Evolutionary conservation across 768 basidiomycete genomes (phyloP).

Genomic region (Serendipita vermifera): DNA sequence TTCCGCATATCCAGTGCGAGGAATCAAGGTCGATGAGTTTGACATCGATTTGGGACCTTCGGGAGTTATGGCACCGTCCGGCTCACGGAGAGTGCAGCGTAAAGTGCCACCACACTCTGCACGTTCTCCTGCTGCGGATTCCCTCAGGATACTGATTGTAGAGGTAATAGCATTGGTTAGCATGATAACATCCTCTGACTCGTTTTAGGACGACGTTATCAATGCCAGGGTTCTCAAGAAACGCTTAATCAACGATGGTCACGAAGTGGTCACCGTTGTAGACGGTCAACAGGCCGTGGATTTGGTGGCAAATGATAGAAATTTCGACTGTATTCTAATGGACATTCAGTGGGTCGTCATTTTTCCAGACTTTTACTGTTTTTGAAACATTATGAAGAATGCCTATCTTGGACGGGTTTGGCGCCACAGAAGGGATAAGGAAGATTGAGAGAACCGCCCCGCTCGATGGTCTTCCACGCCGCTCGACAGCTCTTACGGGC

Average conservation of each 20-base stretch:
- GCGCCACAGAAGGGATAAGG: slow-evolving; percentile 55
- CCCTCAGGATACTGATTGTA: slow-evolving; percentile 47
- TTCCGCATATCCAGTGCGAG: slow-evolving; percentile 15
- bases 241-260: slow-evolving; percentile 50
- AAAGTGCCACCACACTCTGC: not conserved
- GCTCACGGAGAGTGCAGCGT: not conserved
- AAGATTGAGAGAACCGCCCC: slow-evolving; percentile 33
- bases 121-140: slow-evolving; percentile 2
- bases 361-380: not conserved
- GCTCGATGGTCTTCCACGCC: slow-evolving; percentile 29
- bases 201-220: slow-evolving; percentile 51
- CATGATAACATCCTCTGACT: not conserved
- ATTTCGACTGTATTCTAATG: slow-evolving; percentile 69
- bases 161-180: slow-evolving; percentile 34
- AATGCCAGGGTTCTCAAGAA: slow-evolving; percentile 61
- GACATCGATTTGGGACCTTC: slow-evolving; percentile 12
- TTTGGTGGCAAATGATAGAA: slow-evolving; percentile 38
- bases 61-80: not conserved
- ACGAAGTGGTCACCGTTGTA: slow-evolving; percentile 47
- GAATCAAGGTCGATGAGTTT: slow-evolving; percentile 18
- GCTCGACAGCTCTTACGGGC: slow-evolving; percentile 32
- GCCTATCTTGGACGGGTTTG: slow-evolving; percentile 67
- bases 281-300: slow-evolving; percentile 71
- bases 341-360: slow-evolving; percentile 52
- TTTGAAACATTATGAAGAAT: slow-evolving; percentile 34